Conservation (phyloP, 129 eudicot genomes). For the Lactuca saligna region DNA sequence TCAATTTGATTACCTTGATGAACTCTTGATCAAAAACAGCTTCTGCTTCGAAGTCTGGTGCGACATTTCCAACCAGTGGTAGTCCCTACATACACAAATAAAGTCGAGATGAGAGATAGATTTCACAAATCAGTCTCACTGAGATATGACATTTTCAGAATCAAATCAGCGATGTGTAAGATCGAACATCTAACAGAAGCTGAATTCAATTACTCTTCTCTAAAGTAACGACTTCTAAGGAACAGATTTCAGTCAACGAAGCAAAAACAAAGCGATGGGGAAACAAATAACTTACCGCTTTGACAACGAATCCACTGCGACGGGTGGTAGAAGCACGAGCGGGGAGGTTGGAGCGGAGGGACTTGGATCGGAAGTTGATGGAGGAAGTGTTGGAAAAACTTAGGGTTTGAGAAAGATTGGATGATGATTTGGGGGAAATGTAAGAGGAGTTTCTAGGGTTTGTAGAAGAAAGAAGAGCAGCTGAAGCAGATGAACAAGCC, state of each 20-base stretch:
- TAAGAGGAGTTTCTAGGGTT: conserved; percentile 40
- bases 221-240: background rate
- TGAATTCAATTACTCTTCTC: conserved; percentile 5
- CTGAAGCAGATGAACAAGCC: conserved; percentile 47
- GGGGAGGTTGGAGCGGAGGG: conserved; percentile 36
- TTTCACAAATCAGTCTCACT: background rate
- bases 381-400: conserved; percentile 42
- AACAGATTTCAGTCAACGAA: conserved; percentile 7
- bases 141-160: background rate
- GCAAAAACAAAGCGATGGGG: background rate
- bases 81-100: conserved; percentile 31
- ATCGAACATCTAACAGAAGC: background rate
- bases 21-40: conserved; percentile 88
- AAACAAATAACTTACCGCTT: conserved; percentile 56
- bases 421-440: conserved; percentile 45
- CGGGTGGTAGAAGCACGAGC: conserved; percentile 40
- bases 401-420: conserved; percentile 37
- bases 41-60: conserved; percentile 78
- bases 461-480: conserved; percentile 46
- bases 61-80: conserved; percentile 70
- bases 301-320: conserved; percentile 47
- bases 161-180: background rate
- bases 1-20: conserved; percentile 46
- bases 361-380: conserved; percentile 36
- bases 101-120: background rate